A percentile compares a stretch with the other conserved stretches of the same genome.
Evolutionary conservation across 2,329 filamentous ascomycete genomes (phyloP).

Genomic region (Cercospora citrullina): DNA sequence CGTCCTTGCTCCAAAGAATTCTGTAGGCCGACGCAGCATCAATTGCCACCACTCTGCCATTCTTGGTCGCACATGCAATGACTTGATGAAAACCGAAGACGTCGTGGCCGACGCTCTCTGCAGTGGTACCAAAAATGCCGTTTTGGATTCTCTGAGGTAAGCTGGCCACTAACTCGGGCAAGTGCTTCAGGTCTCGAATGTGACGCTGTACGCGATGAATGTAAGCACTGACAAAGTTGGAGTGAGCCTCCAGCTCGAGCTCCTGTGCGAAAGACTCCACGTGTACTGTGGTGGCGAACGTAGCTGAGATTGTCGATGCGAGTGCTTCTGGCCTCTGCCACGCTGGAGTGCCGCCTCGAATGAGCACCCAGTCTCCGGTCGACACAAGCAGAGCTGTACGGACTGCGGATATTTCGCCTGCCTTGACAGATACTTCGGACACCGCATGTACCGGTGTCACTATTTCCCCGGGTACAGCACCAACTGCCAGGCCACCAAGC

Average conservation of each 20-base stretch:
- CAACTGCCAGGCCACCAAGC: slow-evolving; percentile 47
- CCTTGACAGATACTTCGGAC: slow-evolving; percentile 78
- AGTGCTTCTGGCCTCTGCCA: slow-evolving; percentile 85
- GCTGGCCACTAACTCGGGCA: slow-evolving; percentile 70
- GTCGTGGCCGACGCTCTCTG: slow-evolving; percentile 59
- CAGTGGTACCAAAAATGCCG: slow-evolving; percentile 42
- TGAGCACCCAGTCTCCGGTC: slow-evolving; percentile 74
- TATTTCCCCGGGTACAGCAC: slow-evolving; percentile 25
- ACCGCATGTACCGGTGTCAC: slow-evolving; percentile 62
- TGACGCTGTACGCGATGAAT: slow-evolving; percentile 83
- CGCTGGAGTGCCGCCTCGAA: slow-evolving; percentile 75
- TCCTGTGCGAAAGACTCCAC: slow-evolving; percentile 73
- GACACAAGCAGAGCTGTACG: slow-evolving; percentile 68
- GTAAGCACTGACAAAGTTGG: slow-evolving; percentile 78
- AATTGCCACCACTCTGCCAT: slow-evolving; percentile 76
- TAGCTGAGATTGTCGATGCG: slow-evolving; percentile 74
- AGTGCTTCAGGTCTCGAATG: slow-evolving; percentile 69
- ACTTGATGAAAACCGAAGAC: slow-evolving; percentile 88
- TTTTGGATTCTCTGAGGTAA: slow-evolving; percentile 69
- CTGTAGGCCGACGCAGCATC: slow-evolving; percentile 73
- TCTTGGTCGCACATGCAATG: slow-evolving; percentile 74
- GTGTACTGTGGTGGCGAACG: slow-evolving; percentile 68
- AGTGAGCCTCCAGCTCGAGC: slow-evolving; percentile 81
- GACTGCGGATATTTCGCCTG: slow-evolving; percentile 68
- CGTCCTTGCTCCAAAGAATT: slow-evolving; percentile 72